Base-by-base conservation (phyloP, 2,329 filamentous ascomycete genomes). In the Ceratocystis albifundus region DNA sequence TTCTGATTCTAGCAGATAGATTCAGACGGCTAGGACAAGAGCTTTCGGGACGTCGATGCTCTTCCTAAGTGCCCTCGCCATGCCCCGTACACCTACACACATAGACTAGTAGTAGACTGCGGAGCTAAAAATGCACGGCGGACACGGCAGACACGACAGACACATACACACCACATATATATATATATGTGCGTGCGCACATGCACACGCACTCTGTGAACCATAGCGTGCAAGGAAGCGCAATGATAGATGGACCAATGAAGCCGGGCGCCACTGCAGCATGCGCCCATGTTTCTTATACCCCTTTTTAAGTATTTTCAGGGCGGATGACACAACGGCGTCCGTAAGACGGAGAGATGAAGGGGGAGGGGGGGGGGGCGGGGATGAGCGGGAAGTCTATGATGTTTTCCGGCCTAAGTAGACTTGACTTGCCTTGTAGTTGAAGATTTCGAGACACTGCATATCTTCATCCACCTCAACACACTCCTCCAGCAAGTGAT, bases 391-490 rank as follows among this genome's bases (percentile, higher is more conserved):
- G 48, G 20, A 50, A 10, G n/a, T 41, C n/a, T 10, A 25, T 20
- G 48, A 20, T 5, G 22, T 4, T 22, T 10, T 7, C 48, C 48
- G 48, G 48, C 7, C 36, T 50, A 20, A 41, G 12, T 41, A 15
- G 8, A 15, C 36, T 22, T 50, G 59, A 67, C 65, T 61, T 36
- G 64, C 66, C 63, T 65, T 62, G 70, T 83, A 85, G 70, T 84
- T 85, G 70, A 83, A 78, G 46, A 84, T 81, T 72, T 85, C 80
- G 28, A 85, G 69, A 71, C 83, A 85, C 69, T 75, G 78, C 20
- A 82, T 84, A 65, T 74, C 74, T 73, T 85, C 83, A 2, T 73
- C 68, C 61, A 84, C 80, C 41, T 76, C 75, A 25, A 74, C 76
- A 71, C 80, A 84, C 59, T 77, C 72, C 8, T 75, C 71, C 67